Conservation (phyloP, 164 flowering plant species). For the Vitis riparia region DNA sequence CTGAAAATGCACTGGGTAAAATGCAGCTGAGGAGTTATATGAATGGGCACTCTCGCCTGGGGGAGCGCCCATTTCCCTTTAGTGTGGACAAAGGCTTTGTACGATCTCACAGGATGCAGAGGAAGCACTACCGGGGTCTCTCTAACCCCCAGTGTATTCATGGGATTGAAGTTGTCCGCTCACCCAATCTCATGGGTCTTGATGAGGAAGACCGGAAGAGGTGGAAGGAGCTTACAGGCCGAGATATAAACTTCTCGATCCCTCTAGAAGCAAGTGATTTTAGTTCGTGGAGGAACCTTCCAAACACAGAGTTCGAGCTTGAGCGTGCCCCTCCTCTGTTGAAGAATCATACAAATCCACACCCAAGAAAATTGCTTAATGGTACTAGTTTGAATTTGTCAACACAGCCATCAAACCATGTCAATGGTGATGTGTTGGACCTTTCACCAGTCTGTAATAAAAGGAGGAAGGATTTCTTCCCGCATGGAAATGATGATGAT, state of each 20-base stretch:
- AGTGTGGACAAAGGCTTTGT: conserved; percentile 36
- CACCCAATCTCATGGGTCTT: conserved; percentile 27
- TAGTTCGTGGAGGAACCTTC: conserved; percentile 35
- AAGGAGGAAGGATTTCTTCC: conserved; percentile 27
- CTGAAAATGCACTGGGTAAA: conserved; percentile 41
- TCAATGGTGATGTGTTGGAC: conserved; percentile 21
- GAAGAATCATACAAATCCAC: conserved; percentile 18
- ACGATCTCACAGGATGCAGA: conserved; percentile 40
- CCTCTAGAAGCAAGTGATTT: conserved; percentile 37
- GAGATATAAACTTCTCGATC: conserved; percentile 31
- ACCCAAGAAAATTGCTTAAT: conserved; percentile 24
- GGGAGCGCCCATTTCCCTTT: conserved; percentile 39
- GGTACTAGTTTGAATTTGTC: conserved; percentile 35
- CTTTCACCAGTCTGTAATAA: conserved; percentile 21
- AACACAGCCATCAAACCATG: conserved; percentile 23
- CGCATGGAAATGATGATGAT: conserved; percentile 25
- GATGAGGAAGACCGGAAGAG: conserved; percentile 36
- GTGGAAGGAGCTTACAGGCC: conserved; percentile 40
- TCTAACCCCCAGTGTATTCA: conserved; percentile 44
- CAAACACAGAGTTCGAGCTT: conserved; percentile 36
- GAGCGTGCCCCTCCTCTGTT: conserved; percentile 23
- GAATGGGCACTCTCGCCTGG: conserved; percentile 40
- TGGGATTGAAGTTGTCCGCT: conserved; percentile 34
- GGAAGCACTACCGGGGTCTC: conserved; percentile 40
- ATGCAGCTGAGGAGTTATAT: conserved; percentile 44